Conservation (phyloP, 306 rosid species). For the Amphicarpaea edgeworthii region DNA sequence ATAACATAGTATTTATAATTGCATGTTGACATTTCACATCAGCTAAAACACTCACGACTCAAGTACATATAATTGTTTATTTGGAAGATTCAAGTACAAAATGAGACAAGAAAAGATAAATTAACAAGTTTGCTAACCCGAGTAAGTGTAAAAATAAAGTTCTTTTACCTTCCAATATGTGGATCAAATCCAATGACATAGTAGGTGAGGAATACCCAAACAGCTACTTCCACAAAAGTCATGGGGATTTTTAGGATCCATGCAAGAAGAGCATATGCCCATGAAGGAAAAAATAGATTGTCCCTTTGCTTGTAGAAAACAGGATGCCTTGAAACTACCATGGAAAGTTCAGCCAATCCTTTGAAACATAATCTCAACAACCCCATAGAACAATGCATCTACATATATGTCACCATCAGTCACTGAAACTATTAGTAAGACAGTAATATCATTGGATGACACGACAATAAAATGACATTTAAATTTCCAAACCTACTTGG, state of each 20-base stretch:
- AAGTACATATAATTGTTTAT: neutral
- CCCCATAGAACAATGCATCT: neutral
- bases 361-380: conserved; percentile 48
- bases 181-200: conserved; percentile 74
- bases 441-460: neutral
- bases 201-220: conserved; percentile 67
- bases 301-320: conserved; percentile 79
- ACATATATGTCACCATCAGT: conserved; percentile 1
- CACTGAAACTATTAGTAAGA: neutral
- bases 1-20: no score
- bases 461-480: neutral
- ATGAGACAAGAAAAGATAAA: neutral
- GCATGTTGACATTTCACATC: no score
- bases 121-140: neutral
- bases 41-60: no score
- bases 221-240: conserved; percentile 52
- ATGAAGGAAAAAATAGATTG: conserved; percentile 66
- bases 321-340: conserved; percentile 66
- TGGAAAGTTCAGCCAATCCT: conserved; percentile 63
- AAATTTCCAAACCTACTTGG: conserved; percentile 55
- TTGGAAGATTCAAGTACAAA: neutral
- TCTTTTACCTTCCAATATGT: conserved; percentile 55
- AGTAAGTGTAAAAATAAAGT: neutral
- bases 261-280: conserved; percentile 66
- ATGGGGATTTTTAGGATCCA: conserved; percentile 72